These are phyloP conservation scores for Boechera divaricarpa DNA, from an alignment of 345 rosid species.

Conservation along the genomic window DNA sequence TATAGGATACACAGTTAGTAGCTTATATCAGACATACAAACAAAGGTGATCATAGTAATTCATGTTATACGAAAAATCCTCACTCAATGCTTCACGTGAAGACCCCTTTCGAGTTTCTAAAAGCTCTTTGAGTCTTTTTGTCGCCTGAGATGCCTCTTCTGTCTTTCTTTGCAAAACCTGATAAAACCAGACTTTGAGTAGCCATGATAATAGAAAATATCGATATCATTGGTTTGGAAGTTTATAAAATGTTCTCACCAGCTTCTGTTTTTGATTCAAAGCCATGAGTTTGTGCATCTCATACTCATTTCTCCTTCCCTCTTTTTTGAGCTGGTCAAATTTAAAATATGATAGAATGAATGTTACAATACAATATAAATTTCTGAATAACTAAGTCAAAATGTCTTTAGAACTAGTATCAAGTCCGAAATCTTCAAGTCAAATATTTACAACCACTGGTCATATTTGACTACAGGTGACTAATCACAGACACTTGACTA, in stretches of 20 bases:
- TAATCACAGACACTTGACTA: constrained; percentile 1
- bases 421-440: not conserved
- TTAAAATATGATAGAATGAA: not conserved
- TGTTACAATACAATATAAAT: not conserved
- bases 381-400: constrained; percentile 1
- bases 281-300: constrained; percentile 98
- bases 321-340: constrained; percentile 86
- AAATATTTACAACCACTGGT: not conserved
- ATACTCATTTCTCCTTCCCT: constrained; percentile 92
- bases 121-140: constrained; percentile 92
- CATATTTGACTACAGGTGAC: constrained; percentile 4
- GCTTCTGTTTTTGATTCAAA: constrained; percentile 93
- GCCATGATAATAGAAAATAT: constrained; percentile 9
- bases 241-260: constrained; percentile 58
- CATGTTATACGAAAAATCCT: constrained; percentile 29
- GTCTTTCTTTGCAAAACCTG: constrained; percentile 97
- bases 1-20: constrained; percentile 27
- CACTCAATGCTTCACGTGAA: constrained; percentile 65
- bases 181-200: constrained; percentile 17
- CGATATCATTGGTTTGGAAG: constrained; percentile 12
- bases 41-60: constrained; percentile 22
- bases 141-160: constrained; percentile 97
- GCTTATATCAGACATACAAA: constrained; percentile 10
- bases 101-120: constrained; percentile 84
- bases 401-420: not conserved